These are phyloP conservation scores for Radiomyces spectabilis DNA, from an alignment of 192 early-diverging fungal species.

Conservation along the genomic window DNA sequence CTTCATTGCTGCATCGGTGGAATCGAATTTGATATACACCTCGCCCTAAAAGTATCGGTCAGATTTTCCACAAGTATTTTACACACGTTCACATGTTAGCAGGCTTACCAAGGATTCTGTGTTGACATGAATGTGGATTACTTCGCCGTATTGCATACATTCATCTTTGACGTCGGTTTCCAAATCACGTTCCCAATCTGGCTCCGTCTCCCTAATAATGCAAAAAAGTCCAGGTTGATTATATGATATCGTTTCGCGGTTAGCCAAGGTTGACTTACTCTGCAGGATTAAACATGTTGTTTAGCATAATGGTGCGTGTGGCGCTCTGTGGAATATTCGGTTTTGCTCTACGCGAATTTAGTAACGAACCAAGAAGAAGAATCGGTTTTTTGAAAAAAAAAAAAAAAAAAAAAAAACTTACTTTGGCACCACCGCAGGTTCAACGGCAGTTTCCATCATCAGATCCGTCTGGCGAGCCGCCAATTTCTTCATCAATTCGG, in stretches of 20 bases:
- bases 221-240: no score
- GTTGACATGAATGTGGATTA: slow-evolving; percentile 72
- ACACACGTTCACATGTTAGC: not conserved
- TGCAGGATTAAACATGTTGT: slow-evolving; percentile 82
- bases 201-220: slow-evolving; percentile 62
- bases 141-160: slow-evolving; percentile 68
- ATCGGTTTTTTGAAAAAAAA: not conserved
- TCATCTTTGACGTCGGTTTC: slow-evolving; percentile 81
- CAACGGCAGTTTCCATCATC: slow-evolving; percentile 29
- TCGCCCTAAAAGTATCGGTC: slow-evolving; percentile 46
- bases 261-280: slow-evolving; percentile 47
- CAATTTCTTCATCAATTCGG: slow-evolving; percentile 78
- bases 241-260: no score
- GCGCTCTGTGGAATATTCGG: slow-evolving; percentile 40
- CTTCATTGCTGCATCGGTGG: slow-evolving; percentile 48
- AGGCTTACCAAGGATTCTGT: slow-evolving; percentile 45
- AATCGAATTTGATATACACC: slow-evolving; percentile 80
- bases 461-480: slow-evolving; percentile 46
- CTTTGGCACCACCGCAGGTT: slow-evolving; percentile 4
- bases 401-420: no score
- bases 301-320: slow-evolving; percentile 64
- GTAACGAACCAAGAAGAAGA: not conserved
- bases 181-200: slow-evolving; percentile 78
- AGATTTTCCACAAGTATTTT: not conserved
- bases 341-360: slow-evolving; percentile 22